These are phyloP conservation scores for Kalmanozyma brasiliensis DNA, from an alignment of 1,284 basidiomycete species.

Conservation along the genomic window DNA sequence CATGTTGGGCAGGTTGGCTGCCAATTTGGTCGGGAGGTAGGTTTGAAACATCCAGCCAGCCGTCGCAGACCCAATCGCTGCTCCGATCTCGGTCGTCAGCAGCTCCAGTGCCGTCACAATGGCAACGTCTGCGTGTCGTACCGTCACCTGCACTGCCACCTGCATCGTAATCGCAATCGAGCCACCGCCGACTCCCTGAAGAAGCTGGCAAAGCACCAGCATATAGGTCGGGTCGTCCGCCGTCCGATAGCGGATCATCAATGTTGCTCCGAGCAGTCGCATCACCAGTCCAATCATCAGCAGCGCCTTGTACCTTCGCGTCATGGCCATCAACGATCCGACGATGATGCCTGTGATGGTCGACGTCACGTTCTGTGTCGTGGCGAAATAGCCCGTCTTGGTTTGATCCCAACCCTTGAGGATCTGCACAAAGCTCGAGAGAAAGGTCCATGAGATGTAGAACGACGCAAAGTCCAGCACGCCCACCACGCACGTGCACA, in stretches of 20 bases:
- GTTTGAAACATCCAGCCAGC: constrained; percentile 74
- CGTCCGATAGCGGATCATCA: constrained; percentile 73
- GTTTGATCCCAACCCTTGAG: constrained; percentile 65
- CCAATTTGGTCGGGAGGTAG: constrained; percentile 75
- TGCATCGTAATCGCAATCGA: constrained; percentile 78
- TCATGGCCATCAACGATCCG: constrained; percentile 73
- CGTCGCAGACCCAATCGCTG: constrained; percentile 77
- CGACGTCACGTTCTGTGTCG: constrained; percentile 73
- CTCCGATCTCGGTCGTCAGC: constrained; percentile 81
- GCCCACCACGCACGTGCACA: constrained; percentile 66
- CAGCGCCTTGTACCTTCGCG: constrained; percentile 75
- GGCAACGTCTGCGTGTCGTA: constrained; percentile 80
- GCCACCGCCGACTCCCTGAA: constrained; percentile 83
- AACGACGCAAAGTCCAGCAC: constrained; percentile 69
- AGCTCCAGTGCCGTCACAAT: constrained; percentile 83
- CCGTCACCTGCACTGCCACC: constrained; percentile 81
- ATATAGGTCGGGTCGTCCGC: constrained; percentile 72
- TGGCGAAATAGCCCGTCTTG: constrained; percentile 63
- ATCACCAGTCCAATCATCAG: constrained; percentile 77
- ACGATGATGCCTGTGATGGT: constrained; percentile 76
- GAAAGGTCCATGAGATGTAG: constrained; percentile 68
- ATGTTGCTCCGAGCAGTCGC: constrained; percentile 75
- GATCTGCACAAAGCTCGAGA: constrained; percentile 65
- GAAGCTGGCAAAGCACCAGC: constrained; percentile 72
- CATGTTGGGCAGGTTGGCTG: constrained; percentile 70